Base-by-base conservation (phyloP, 768 basidiomycete species). In the Hericium coralloides region DNA sequence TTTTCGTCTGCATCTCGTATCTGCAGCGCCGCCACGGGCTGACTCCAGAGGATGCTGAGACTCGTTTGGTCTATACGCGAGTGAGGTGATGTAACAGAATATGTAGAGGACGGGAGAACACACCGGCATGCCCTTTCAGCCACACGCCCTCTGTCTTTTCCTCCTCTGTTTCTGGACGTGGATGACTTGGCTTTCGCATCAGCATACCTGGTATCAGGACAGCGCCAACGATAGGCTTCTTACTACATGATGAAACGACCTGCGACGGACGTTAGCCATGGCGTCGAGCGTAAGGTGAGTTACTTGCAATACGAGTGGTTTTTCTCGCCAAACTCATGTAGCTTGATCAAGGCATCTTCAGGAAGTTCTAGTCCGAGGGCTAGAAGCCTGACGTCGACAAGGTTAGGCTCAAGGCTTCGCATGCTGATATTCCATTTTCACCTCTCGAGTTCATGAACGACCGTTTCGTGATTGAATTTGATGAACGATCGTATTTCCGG, bases 231-330 rank as follows among this genome's bases (percentile, higher is more conserved):
- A 31, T 31, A 31, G 31, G 15, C 38, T 52, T 55, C 79, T 15
- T 22, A 81, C 81, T 84, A 85, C 72, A 84, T 84, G 80, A 83
- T 83, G 67, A 79, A 83, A 38, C 82, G 75, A 2, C 79, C 82
- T 84, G 54, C 26, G 18, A n/a, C 20, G 7, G 12, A 3, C 17
- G 17, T 45, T 20, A 45, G 43, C 17, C n/a, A 20, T 9, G 9
- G 12, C n/a, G 20, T 45, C 5, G 15, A 49, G n/a, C 22, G 45
- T 18, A 6, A 18, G 23, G 9, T 23, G 38, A 36, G 8, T 20
- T 9, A 59, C 66, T 18, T 55, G 69, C 70, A 60, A 55, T 62
- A 68, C 1, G 70, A 65, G 53, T 73, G 69, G 12, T 68, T 65
- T 26, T 61, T 60, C 3, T 61, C 59, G 25, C 64, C 60, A 47